Conservation (phyloP, 371 early-diverging fungal genomes). For the Lichtheimia ornata region DNA sequence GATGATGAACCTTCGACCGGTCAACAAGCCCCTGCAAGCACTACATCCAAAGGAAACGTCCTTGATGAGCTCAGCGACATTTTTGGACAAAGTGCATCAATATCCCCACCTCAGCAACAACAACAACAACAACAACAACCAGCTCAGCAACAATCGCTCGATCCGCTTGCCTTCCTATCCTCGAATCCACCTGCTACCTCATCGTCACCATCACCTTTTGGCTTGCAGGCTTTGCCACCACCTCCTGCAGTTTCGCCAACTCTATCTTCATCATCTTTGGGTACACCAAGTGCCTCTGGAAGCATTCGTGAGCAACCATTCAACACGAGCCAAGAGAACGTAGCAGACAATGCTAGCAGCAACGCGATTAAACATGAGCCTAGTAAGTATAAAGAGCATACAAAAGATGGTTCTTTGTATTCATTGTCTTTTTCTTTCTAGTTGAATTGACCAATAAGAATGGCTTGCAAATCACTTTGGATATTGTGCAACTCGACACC, state of each 20-base stretch:
- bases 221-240: conserved; percentile 8
- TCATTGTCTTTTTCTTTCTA: conserved; percentile 5
- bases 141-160: conserved; percentile 13
- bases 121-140: conserved; percentile 14
- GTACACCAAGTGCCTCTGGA: conserved; percentile 13
- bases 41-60: conserved; percentile 14
- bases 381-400: conserved; percentile 3
- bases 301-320: not conserved
- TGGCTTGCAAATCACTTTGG: conserved; percentile 34
- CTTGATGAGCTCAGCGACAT: conserved; percentile 41
- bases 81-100: conserved; percentile 34
- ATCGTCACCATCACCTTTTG: conserved; percentile 9
- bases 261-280: conserved; percentile 14
- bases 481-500: conserved; percentile 19
- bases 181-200: conserved; percentile 10
- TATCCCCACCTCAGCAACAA: conserved; percentile 20
- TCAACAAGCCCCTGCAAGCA: conserved; percentile 9
- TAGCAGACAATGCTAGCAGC: conserved; percentile 21
- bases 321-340: conserved; percentile 3
- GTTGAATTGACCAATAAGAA: conserved; percentile 43
- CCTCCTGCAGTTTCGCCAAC: conserved; percentile 16
- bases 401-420: not conserved
- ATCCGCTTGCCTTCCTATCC: conserved; percentile 16
- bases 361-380: conserved; percentile 18
- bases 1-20: conserved; percentile 42